A percentile compares a stretch with the other conserved stretches of the same genome.
Conservation (phyloP, 306 rosid genomes). For the Sicyos baderoa region DNA sequence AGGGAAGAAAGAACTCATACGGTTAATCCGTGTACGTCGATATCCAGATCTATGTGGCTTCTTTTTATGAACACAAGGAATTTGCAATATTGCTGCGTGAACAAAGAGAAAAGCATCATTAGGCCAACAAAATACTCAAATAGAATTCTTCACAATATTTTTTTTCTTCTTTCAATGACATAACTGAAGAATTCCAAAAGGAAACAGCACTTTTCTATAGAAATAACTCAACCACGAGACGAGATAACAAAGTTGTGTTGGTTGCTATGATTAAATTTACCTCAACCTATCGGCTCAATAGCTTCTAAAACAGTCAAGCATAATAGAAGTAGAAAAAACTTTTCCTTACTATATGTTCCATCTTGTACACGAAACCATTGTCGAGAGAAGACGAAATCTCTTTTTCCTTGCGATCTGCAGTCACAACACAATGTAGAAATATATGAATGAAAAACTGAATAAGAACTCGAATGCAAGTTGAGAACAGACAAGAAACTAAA, state of each 20-base stretch:
- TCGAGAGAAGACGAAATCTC: constrained; percentile 86
- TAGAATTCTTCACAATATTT: constrained; percentile 12
- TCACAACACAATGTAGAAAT: constrained; percentile 17
- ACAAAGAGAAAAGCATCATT: constrained; percentile 22
- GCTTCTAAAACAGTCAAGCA: constrained; percentile 5
- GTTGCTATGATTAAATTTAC: no score
- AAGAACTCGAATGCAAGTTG: not conserved
- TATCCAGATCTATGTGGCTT: constrained; percentile 75
- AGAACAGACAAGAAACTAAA: not conserved
- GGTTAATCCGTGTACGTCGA: constrained; percentile 74
- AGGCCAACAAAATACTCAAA: not conserved
- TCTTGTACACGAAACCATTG: constrained; percentile 93
- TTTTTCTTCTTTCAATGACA: not conserved
- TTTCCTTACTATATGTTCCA: constrained; percentile 80
- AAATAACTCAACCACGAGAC: not conserved
- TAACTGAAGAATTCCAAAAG: not conserved
- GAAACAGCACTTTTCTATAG: not conserved
- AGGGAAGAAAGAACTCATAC: constrained; percentile 44
- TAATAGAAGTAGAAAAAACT: not conserved
- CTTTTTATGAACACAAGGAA: constrained; percentile 70
- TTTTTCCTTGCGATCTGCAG: constrained; percentile 79
- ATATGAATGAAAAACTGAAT: constrained; percentile 11
- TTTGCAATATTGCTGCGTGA: constrained; percentile 74
- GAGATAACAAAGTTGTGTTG: not conserved
- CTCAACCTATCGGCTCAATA: no score